Conservation (phyloP, 2,329 filamentous ascomycete genomes). For the Hysterium pulicare region DNA sequence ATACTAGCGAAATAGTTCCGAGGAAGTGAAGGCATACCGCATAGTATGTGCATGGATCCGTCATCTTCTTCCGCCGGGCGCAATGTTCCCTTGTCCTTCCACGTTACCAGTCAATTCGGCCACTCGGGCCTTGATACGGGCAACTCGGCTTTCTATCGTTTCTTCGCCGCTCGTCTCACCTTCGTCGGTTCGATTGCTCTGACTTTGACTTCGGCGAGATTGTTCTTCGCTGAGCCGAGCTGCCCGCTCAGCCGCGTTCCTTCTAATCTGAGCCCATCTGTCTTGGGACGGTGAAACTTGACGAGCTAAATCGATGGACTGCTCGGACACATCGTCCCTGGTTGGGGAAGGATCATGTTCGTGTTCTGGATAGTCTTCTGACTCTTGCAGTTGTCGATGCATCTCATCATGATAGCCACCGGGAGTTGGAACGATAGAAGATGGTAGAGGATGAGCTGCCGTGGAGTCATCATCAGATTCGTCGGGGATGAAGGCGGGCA, state of each 20-base stretch:
- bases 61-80: neutral
- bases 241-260: conserved; percentile 85
- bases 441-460: conserved; percentile 18
- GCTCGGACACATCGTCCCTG: conserved; percentile 39
- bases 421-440: neutral
- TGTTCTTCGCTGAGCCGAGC: conserved; percentile 65
- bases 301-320: conserved; percentile 37
- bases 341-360: conserved; percentile 10
- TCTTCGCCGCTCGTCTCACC: conserved; percentile 94
- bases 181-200: conserved; percentile 65
- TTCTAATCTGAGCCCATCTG: conserved; percentile 92
- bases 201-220: conserved; percentile 51
- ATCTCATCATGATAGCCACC: conserved; percentile 11
- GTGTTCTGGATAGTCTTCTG: conserved; percentile 18
- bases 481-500: conserved; percentile 74
- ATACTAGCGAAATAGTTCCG: too few relatives aligned
- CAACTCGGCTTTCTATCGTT: conserved; percentile 94
- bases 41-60: too few relatives aligned
- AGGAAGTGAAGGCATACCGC: too few relatives aligned
- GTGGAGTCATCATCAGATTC: conserved; percentile 32
- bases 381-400: conserved; percentile 11
- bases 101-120: conserved; percentile 75
- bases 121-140: conserved; percentile 95
- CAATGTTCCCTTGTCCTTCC: conserved; percentile 21
- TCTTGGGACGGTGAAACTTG: conserved; percentile 55